Conservation (phyloP, 257 asterid species). For the Solanum okadae region DNA sequence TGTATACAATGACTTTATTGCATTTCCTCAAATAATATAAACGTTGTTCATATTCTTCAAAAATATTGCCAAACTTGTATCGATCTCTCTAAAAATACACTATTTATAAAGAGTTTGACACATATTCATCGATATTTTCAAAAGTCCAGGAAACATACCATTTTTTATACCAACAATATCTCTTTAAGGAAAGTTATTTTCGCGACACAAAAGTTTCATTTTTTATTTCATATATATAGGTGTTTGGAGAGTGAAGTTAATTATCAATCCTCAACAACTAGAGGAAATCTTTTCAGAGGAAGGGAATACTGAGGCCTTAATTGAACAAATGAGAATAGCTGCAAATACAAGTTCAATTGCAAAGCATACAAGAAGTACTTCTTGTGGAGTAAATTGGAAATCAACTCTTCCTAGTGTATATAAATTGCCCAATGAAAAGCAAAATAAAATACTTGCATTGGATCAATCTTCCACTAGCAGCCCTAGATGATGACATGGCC, state of each 20-base stretch:
- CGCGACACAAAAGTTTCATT: too few species aligned
- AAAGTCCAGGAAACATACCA: neutral
- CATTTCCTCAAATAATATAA: neutral
- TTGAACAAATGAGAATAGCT: conserved; percentile 61
- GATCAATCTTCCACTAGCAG: neutral
- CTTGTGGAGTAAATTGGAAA: conserved; percentile 28
- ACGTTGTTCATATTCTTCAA: too few species aligned
- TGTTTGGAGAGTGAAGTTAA: conserved; percentile 64
- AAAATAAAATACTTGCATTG: neutral
- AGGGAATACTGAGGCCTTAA: conserved; percentile 49
- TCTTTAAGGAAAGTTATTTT: neutral
- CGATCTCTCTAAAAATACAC: too few species aligned
- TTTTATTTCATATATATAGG: conserved; percentile 8
- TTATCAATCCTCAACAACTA: conserved; percentile 35
- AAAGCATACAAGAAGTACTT: conserved; percentile 1
- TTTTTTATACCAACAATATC: neutral
- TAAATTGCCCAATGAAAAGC: conserved; percentile 1
- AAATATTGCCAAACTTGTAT: too few species aligned
- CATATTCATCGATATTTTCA: accelerated
- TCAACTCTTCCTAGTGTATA: conserved; percentile 12
- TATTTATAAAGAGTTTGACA: too few species aligned
- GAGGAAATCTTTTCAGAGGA: conserved; percentile 50
- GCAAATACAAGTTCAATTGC: conserved; percentile 25
- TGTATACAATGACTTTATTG: neutral
- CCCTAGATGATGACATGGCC: neutral